These are phyloP conservation scores for Microdochium nivale DNA, from an alignment of 2,329 filamentous ascomycete genomes.

Conservation along the genomic window DNA sequence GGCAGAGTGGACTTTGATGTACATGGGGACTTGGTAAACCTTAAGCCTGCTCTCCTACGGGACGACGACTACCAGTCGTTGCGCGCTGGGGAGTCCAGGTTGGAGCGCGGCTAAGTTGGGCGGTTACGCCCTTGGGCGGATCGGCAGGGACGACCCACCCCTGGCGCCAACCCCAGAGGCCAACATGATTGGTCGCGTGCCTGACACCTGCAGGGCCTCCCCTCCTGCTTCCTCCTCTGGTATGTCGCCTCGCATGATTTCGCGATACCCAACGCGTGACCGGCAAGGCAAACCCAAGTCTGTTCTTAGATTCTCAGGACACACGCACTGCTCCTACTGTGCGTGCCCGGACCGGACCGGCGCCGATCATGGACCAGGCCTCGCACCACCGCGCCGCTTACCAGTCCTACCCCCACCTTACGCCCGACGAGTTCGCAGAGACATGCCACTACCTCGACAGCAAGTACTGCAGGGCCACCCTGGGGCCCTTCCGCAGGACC, in stretches of 20 bases:
- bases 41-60: too few relatives aligned
- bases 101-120: neutral
- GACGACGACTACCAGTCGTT: too few relatives aligned
- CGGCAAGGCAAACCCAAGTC: too few relatives aligned
- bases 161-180: neutral
- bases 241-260: too few relatives aligned
- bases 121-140: neutral
- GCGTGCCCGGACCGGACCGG: neutral
- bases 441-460: conserved; percentile 55
- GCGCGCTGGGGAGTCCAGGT: neutral
- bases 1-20: too few relatives aligned
- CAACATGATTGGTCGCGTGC: neutral
- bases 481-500: conserved; percentile 42
- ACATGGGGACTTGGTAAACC: too few relatives aligned
- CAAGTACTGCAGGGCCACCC: conserved; percentile 47
- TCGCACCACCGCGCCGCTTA: conserved; percentile 26
- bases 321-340: too few relatives aligned
- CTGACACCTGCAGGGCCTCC: too few relatives aligned
- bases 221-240: too few relatives aligned
- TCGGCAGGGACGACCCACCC: neutral
- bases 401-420: conserved; percentile 52
- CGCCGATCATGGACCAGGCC: neutral
- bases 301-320: too few relatives aligned
- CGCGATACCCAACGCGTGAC: too few relatives aligned
- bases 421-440: conserved; percentile 52